Percentiles rank a stretch among this genome's conserved stretches.
Evolutionary conservation across 1,139 yeast species (phyloP).

Genomic region (Lodderomyces pseudojiufengensis): DNA sequence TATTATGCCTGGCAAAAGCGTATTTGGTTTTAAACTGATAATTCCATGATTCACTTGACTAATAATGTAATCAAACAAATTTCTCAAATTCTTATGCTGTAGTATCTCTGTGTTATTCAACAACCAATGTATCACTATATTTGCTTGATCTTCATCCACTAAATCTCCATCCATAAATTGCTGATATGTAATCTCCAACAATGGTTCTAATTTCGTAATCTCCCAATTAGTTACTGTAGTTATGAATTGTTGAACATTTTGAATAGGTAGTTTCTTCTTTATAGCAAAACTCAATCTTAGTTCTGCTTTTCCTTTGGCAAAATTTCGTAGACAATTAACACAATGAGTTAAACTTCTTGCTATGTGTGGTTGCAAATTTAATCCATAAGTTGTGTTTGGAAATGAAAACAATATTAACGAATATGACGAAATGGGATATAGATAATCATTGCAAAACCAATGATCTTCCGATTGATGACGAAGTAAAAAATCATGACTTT

Average conservation of each 20-base stretch:
- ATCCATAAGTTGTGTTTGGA: conserved; percentile 41
- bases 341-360: conserved; percentile 43
- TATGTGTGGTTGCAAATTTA: conserved; percentile 40
- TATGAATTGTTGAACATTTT: conserved; percentile 49
- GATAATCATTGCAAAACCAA: conserved; percentile 52
- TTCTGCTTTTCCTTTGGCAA: conserved; percentile 50
- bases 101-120: conserved; percentile 39
- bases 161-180: background rate
- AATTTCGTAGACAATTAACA: conserved; percentile 47
- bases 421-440: conserved; percentile 49
- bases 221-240: conserved; percentile 55
- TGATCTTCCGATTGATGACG: conserved; percentile 30
- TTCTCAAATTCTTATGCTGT: conserved; percentile 27
- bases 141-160: conserved; percentile 1
- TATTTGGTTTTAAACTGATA: conserved; percentile 8
- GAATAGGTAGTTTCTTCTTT: conserved; percentile 46
- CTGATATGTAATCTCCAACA: conserved; percentile 1
- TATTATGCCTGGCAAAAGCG: conserved; percentile 45
- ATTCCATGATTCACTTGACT: conserved; percentile 1
- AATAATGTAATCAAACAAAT: conserved; percentile 22
- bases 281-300: conserved; percentile 51
- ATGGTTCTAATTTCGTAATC: conserved; percentile 15
- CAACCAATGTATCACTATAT: conserved; percentile 11
- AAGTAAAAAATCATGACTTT: conserved; percentile 24
- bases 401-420: conserved; percentile 59